Percentiles rank a stretch among this genome's conserved stretches.
phyloP scores from a whole-genome alignment of 192 early-diverging fungal species.

The Tieghemiomyces parasiticus region DNA sequence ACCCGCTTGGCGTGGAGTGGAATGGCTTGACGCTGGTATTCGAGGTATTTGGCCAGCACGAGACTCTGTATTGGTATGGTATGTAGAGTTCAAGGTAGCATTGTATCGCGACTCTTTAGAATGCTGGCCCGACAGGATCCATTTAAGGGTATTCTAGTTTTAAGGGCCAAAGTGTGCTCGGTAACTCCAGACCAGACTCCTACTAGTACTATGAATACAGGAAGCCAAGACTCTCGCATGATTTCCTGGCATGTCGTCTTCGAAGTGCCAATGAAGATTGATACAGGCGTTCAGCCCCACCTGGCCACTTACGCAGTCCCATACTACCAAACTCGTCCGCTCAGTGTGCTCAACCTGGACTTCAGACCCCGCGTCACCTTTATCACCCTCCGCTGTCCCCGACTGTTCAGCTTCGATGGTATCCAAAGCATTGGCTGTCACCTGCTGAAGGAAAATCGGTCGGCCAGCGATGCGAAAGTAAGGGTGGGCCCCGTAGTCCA shows the following conservation, averaged over 20 bases:
- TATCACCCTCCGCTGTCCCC: neutral
- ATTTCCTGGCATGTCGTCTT: neutral
- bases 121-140: too few relatives aligned
- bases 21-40: slow-evolving; percentile 11
- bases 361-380: too few relatives aligned
- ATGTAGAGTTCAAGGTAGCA: neutral
- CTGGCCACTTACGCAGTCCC: neutral
- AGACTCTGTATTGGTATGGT: slow-evolving; percentile 13
- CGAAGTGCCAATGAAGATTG: neutral
- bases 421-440: neutral
- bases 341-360: neutral
- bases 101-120: neutral
- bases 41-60: slow-evolving; percentile 19
- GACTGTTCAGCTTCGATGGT: neutral
- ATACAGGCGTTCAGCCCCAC: neutral
- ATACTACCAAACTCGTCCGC: neutral
- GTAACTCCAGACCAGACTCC: neutral
- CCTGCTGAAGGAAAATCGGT: neutral
- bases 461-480: neutral
- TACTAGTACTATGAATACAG: neutral
- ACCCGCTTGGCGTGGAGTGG: slow-evolving; percentile 13
- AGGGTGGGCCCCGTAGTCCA: too few relatives aligned
- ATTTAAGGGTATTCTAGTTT: too few relatives aligned
- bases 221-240: neutral
- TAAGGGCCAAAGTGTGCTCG: too few relatives aligned